Percentiles rank a stretch among this genome's conserved stretches.
Conservation (phyloP, 2,329 filamentous ascomycete species). For the Davidsoniella virescens region DNA sequence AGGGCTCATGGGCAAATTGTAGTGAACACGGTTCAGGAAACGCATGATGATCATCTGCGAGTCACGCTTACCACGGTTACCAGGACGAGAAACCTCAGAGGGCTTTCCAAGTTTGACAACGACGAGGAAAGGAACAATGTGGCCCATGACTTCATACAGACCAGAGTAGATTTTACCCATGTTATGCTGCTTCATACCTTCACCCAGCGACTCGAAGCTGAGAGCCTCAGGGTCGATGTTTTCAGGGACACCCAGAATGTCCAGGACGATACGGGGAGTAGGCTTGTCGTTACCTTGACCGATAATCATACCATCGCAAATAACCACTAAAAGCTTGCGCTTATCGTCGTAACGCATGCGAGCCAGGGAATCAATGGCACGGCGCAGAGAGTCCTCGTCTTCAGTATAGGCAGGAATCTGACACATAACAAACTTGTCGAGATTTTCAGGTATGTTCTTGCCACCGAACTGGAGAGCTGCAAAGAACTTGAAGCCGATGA, state of each 20-base stretch:
- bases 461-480: conserved; percentile 85
- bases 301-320: conserved; percentile 99
- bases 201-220: conserved; percentile 90
- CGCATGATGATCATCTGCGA: conserved; percentile 98
- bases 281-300: conserved; percentile 94
- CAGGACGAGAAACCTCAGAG: conserved; percentile 83
- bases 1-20: conserved; percentile 90
- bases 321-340: conserved; percentile 78
- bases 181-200: conserved; percentile 95
- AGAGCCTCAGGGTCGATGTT: conserved; percentile 87
- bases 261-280: conserved; percentile 86
- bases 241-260: conserved; percentile 90
- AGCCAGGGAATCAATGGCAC: conserved; percentile 90
- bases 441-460: conserved; percentile 84
- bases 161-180: conserved; percentile 99
- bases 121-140: conserved; percentile 95
- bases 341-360: conserved; percentile 97
- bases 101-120: conserved; percentile 97
- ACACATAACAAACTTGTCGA: conserved; percentile 97
- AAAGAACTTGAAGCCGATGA: conserved; percentile 93
- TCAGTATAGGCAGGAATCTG: conserved; percentile 97
- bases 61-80: conserved; percentile 98
- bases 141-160: conserved; percentile 90
- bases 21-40: conserved; percentile 97
- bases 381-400: conserved; percentile 90